These are phyloP conservation scores for Papiliotrema terrestris DNA, from an alignment of 1,284 basidiomycete species.

Conservation along the genomic window DNA sequence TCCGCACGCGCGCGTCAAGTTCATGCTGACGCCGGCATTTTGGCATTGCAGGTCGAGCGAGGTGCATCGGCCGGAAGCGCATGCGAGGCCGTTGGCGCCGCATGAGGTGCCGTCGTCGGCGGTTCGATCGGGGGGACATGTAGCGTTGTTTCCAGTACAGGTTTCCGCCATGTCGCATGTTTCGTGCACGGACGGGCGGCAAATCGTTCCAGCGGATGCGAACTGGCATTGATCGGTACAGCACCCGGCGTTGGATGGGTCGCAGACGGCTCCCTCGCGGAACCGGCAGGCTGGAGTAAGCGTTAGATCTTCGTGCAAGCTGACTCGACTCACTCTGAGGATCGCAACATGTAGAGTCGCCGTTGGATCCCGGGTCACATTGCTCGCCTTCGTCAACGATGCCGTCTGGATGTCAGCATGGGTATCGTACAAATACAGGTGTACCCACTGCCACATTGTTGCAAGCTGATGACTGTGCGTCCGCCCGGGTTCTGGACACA, in stretches of 20 bases:
- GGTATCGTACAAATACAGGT: neutral
- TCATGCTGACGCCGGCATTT: slow-evolving; percentile 65
- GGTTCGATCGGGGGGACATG: slow-evolving; percentile 68
- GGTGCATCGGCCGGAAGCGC: slow-evolving; percentile 80
- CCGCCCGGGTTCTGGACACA: slow-evolving; percentile 61
- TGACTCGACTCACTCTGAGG: slow-evolving; percentile 49
- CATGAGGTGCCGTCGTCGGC: slow-evolving; percentile 67
- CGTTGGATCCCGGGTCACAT: slow-evolving; percentile 74
- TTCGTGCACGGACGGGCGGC: slow-evolving; percentile 65
- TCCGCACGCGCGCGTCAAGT: slow-evolving; percentile 64
- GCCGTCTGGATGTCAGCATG: slow-evolving; percentile 30
- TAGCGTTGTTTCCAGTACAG: slow-evolving; percentile 70
- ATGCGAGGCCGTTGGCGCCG: slow-evolving; percentile 62
- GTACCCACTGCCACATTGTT: slow-evolving; percentile 48
- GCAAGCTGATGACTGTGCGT: slow-evolving; percentile 37
- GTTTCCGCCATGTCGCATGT: slow-evolving; percentile 73
- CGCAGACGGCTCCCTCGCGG: slow-evolving; percentile 67
- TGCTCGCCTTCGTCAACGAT: slow-evolving; percentile 65
- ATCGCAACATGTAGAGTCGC: slow-evolving; percentile 71
- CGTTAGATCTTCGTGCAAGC: neutral
- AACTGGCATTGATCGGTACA: slow-evolving; percentile 70
- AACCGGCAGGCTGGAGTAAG: slow-evolving; percentile 64
- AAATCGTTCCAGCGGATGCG: slow-evolving; percentile 61
- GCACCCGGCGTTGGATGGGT: slow-evolving; percentile 72
- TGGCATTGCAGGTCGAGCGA: slow-evolving; percentile 74